Evolutionary conservation across 1,139 yeast genomes (phyloP).

Genomic region (Blastobotrys aristatus): DNA sequence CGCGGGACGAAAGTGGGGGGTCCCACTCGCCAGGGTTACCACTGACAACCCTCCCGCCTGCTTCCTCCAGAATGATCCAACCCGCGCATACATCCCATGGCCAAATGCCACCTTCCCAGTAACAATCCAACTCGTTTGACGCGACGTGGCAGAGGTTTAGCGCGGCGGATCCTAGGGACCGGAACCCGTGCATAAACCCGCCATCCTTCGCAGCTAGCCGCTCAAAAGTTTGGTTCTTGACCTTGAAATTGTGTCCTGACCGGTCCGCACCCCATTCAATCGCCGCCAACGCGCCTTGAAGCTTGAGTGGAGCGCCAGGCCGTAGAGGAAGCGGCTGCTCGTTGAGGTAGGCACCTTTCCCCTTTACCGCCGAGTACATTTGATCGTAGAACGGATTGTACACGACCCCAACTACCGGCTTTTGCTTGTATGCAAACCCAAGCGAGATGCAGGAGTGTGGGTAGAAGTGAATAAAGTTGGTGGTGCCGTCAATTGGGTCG

Average conservation of each 20-base stretch:
- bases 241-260: constrained; percentile 44
- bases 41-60: constrained; percentile 52
- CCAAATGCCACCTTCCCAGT: constrained; percentile 63
- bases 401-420: constrained; percentile 54
- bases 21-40: constrained; percentile 48
- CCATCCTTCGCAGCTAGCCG: constrained; percentile 43
- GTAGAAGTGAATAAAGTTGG: constrained; percentile 55
- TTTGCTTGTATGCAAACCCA: constrained; percentile 47
- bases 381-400: constrained; percentile 51
- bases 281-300: constrained; percentile 52
- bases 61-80: constrained; percentile 53
- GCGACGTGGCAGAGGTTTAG: constrained; percentile 53
- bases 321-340: constrained; percentile 39
- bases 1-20: constrained; percentile 45
- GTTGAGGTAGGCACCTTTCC: constrained; percentile 49
- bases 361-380: constrained; percentile 47
- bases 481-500: constrained; percentile 60
- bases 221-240: constrained; percentile 45
- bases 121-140: constrained; percentile 50
- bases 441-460: constrained; percentile 57
- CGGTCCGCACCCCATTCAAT: constrained; percentile 58
- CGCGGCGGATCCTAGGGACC: constrained; percentile 58
- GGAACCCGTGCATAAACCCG: constrained; percentile 54
- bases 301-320: constrained; percentile 35
- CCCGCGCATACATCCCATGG: constrained; percentile 67